Conservation (phyloP, 495 filamentous ascomycete species). For the Penicillium malachiteum region DNA sequence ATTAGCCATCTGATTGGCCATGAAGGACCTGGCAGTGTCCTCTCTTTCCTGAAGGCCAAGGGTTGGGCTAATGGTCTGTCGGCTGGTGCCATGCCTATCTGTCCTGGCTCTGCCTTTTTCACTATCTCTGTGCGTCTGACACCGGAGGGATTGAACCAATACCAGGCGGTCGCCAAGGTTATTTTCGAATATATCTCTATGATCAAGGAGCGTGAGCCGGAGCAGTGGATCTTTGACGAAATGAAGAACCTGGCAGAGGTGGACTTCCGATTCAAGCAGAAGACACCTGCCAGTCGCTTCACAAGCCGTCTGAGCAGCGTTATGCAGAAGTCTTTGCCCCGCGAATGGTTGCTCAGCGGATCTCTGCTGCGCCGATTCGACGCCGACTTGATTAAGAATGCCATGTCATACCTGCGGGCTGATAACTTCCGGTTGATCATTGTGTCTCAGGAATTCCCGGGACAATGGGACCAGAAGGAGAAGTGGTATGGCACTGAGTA, state of each 20-base stretch:
- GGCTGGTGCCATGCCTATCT: conserved; percentile 73
- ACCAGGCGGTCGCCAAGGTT: conserved; percentile 81
- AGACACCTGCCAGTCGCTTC: conserved; percentile 83
- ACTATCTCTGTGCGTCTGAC: conserved; percentile 78
- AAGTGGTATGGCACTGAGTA: conserved; percentile 99
- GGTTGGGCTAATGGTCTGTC: conserved; percentile 90
- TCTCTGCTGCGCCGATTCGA: conserved; percentile 77
- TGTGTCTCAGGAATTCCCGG: conserved; percentile 78
- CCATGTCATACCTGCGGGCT: conserved; percentile 70
- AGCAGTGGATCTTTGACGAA: conserved; percentile 92
- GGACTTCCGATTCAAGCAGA: conserved; percentile 92
- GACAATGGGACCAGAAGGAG: conserved; percentile 83
- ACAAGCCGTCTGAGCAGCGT: conserved; percentile 75
- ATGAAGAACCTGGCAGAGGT: conserved; percentile 86
- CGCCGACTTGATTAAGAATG: conserved; percentile 69
- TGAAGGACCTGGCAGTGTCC: conserved; percentile 93
- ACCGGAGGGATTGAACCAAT: conserved; percentile 79
- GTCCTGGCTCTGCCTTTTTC: conserved; percentile 84
- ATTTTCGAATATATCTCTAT: conserved; percentile 95
- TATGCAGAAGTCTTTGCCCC: conserved; percentile 87
- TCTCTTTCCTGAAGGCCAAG: conserved; percentile 91
- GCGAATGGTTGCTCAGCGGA: conserved; percentile 83
- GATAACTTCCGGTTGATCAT: conserved; percentile 87
- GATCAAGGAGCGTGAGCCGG: conserved; percentile 74
- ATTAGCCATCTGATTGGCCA: conserved; percentile 93